Base-by-base conservation (phyloP, 176 grass and related monocot species). In the Avena insularis region DNA sequence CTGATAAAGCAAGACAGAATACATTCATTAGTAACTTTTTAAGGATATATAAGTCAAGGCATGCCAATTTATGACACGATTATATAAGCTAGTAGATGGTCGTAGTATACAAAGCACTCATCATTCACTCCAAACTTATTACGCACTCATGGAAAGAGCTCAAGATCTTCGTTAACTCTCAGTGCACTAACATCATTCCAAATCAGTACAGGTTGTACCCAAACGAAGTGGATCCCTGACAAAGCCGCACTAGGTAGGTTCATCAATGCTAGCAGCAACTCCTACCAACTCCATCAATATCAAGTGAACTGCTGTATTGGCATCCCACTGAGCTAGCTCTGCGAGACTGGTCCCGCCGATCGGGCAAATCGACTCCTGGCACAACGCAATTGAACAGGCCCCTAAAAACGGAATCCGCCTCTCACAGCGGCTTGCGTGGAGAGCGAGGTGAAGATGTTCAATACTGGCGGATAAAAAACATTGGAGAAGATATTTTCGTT, bases 351-450 rank as follows among this genome's bases (percentile, higher is more conserved):
- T 19, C 21, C 19, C 31, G 0, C 35, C 33, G 12, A 27, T 66
- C 12, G 38, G 59, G 59, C 10, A 38, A 55, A 20, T 43, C 1
- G 5, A 10, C 27, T 58, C 51, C 57, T 49, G 9, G 15, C 15
- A 51, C 54, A 4, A 61, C 6, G 7, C 1, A 72, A 71, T 9
- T 35, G 62, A 23, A 51, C 8, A 19, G 61, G n/a, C 8, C 7
- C 10, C 0, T 3, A 14, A 3, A 4, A 4, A 25, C 14, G 21
- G 50, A 79, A 17, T 9, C 40, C 81, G 10, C 81, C 74, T 75
- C 85, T 66, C 4, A 58, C 81, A 2, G 56, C 35, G 45, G 58
- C 81, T 46, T 61, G 76, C 47, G 17, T 74, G 75, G 46, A 67
- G 12, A 63, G 60, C 21, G 1, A 27, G 60, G 60, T 27, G 3